Percentiles rank a stretch among this genome's conserved stretches.
phyloP scores from a whole-genome alignment of 108 stramenopile genomes.

The Nitzschia sp. region DNA sequence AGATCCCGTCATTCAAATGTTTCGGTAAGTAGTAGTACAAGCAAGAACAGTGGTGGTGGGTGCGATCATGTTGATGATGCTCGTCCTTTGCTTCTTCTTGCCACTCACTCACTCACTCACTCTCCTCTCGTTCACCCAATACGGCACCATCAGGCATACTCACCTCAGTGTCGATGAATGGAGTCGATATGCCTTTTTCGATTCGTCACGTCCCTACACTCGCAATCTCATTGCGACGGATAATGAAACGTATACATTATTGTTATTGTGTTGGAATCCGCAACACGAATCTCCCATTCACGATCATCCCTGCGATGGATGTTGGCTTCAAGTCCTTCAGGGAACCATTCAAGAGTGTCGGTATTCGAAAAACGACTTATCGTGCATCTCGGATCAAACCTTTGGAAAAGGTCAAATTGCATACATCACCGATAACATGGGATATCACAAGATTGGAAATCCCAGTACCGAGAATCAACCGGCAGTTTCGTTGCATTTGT shows the following conservation, averaged over 20 bases:
- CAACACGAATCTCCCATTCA: conserved; percentile 70
- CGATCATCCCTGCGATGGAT: conserved; percentile 89
- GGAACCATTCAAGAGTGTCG: conserved; percentile 67
- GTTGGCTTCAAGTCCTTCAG: conserved; percentile 77
- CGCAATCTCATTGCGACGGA: conserved; percentile 88
- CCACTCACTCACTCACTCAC: no score
- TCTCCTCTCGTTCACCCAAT: no score
- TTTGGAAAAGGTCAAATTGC: conserved; percentile 50
- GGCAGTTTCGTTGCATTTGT: conserved; percentile 87
- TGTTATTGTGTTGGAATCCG: conserved; percentile 93
- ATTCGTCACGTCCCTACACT: conserved; percentile 64
- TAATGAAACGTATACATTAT: conserved; percentile 71
- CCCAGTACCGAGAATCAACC: conserved; percentile 26
- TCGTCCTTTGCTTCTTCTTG: no score
- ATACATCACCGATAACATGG: conserved; percentile 81
- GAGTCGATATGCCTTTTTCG: conserved; percentile 50
- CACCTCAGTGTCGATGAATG: conserved; percentile 39
- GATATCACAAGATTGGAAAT: conserved; percentile 89
- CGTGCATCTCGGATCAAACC: conserved; percentile 37
- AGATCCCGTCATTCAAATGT: conserved; percentile 30
- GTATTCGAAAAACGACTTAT: conserved; percentile 41
- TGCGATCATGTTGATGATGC: no score
- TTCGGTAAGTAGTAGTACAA: conserved; percentile 26
- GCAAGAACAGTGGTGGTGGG: no score
- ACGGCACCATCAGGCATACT: not conserved